Percentiles rank a stretch among this genome's conserved stretches.
Conservation (phyloP, 306 rosid genomes). For the Quercus suber region DNA sequence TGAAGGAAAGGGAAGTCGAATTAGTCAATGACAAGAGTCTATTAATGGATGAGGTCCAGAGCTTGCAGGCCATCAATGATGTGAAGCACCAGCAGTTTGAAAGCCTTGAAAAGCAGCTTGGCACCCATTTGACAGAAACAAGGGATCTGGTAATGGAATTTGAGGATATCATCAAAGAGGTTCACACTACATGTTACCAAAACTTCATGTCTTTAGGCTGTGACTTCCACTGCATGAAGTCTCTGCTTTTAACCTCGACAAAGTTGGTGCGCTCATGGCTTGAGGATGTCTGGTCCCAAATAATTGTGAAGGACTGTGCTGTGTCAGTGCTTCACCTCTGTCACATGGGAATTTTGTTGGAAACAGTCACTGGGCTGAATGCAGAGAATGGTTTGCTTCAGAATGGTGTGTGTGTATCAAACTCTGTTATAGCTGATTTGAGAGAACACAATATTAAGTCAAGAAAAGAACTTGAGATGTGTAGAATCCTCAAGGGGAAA, state of each 20-base stretch:
- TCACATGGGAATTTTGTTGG: conserved; percentile 80
- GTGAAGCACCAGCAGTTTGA: conserved; percentile 48
- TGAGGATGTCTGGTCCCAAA: conserved; percentile 85
- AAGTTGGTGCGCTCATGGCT: conserved; percentile 67
- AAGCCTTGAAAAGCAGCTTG: conserved; percentile 38
- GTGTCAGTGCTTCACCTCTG: conserved; percentile 83
- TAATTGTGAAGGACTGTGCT: conserved; percentile 75
- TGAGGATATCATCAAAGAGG: conserved; percentile 54
- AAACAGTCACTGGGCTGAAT: conserved; percentile 85
- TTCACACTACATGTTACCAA: conserved; percentile 42
- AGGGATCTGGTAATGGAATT: conserved; percentile 48
- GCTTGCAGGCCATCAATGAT: conserved; percentile 51
- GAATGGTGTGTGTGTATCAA: conserved; percentile 71
- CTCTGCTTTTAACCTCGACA: conserved; percentile 50
- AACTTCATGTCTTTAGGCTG: conserved; percentile 44
- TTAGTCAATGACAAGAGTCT: conserved; percentile 45
- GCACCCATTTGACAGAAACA: conserved; percentile 51
- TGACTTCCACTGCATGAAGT: conserved; percentile 56
- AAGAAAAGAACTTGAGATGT: conserved; percentile 82
- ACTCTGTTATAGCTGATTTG: conserved; percentile 58
- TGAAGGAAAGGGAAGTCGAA: conserved; percentile 37
- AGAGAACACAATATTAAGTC: conserved; percentile 68
- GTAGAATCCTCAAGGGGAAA: conserved; percentile 72
- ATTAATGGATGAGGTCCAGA: conserved; percentile 55
- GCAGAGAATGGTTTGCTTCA: conserved; percentile 85